Percentiles rank a stretch among this genome's conserved stretches.
These are phyloP conservation scores for Ashbya aceris DNA, from an alignment of 1,139 yeast genomes.

Conservation along the genomic window DNA sequence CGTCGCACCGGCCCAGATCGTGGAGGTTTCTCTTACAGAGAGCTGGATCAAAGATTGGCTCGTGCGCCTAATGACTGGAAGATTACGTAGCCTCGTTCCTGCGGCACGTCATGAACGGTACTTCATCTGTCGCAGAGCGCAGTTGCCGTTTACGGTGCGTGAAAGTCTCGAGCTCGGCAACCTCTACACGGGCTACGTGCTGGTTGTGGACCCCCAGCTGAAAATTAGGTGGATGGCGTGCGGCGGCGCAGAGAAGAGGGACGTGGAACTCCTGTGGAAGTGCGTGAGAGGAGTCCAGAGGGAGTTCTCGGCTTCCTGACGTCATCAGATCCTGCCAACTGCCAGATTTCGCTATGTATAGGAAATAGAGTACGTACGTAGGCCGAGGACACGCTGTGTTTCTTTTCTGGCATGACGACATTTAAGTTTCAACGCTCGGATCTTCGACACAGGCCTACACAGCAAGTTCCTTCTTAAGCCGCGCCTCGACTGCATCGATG, in stretches of 20 bases:
- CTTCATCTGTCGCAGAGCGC: constrained; percentile 53
- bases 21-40: constrained; percentile 69
- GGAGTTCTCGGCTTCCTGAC: constrained; percentile 12
- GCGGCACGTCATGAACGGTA: constrained; percentile 47
- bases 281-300: constrained; percentile 42
- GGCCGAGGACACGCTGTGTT: too few species aligned
- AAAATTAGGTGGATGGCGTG: constrained; percentile 88
- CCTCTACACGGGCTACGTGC: constrained; percentile 73
- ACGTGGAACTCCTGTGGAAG: constrained; percentile 55
- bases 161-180: constrained; percentile 61
- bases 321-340: neutral
- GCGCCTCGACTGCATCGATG: constrained; percentile 62
- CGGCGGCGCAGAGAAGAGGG: constrained; percentile 62
- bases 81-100: constrained; percentile 38
- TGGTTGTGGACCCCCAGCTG: constrained; percentile 63
- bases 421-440: too few species aligned
- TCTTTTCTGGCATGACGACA: too few species aligned
- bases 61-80: constrained; percentile 44
- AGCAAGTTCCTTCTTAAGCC: neutral
- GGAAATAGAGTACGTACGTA: too few species aligned
- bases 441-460: too few species aligned
- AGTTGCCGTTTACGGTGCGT: constrained; percentile 50
- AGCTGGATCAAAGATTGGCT: constrained; percentile 57
- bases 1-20: constrained; percentile 49
- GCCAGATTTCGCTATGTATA: neutral